phyloP scores from a whole-genome alignment of 441 rosid species.

The Eruca vesicaria region DNA sequence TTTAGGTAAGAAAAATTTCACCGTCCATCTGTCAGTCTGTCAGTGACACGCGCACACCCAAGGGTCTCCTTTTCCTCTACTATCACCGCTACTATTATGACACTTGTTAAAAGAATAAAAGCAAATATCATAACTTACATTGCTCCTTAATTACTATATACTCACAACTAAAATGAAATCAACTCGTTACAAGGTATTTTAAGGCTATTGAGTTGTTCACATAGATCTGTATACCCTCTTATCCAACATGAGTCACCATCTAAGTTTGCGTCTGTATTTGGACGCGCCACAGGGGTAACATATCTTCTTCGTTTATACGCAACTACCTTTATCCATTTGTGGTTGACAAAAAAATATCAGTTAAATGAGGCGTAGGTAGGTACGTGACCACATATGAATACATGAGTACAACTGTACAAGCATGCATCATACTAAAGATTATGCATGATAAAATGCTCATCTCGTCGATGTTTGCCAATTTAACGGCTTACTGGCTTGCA shows the following conservation, averaged over 20 bases:
- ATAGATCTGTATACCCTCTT: background rate
- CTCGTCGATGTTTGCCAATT: background rate
- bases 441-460: background rate
- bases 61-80: background rate
- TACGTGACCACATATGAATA: background rate
- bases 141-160: background rate
- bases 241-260: background rate
- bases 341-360: too few relatives aligned
- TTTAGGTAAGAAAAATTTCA: background rate
- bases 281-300: constrained; percentile 30
- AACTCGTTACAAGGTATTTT: background rate
- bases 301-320: constrained; percentile 41
- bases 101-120: background rate
- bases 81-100: background rate
- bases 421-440: background rate
- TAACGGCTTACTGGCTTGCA: background rate
- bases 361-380: too few relatives aligned
- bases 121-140: background rate
- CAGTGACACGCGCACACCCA: constrained; percentile 20
- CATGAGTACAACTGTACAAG: too few relatives aligned
- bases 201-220: background rate
- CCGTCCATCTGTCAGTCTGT: constrained; percentile 17
- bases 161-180: background rate
- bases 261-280: background rate
- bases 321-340: too few relatives aligned